Evolutionary conservation across 2,329 filamentous ascomycete species (phyloP).

Genomic region (Penicillium psychrosexuale): DNA sequence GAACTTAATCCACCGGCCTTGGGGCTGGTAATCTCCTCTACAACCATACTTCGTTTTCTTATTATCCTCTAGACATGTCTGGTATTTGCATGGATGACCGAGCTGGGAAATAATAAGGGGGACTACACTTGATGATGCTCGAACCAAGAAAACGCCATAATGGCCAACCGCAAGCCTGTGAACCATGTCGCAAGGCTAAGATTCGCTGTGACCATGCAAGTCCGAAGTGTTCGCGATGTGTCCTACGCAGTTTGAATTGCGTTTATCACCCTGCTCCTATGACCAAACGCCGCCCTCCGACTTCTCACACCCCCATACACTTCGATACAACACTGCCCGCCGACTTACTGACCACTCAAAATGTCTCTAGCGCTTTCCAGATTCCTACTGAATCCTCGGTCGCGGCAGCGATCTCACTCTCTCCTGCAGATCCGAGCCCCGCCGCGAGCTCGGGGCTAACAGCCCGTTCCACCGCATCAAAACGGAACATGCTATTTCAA

Average conservation of each 20-base stretch:
- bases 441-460: neutral
- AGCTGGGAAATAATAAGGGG: neutral
- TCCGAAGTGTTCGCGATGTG: neutral
- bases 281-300: neutral
- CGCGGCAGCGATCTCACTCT: neutral
- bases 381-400: neutral
- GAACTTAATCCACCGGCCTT: neutral
- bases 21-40: neutral
- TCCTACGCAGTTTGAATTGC: neutral
- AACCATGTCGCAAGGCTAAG: neutral
- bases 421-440: neutral
- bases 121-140: neutral
- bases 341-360: neutral
- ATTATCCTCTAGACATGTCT: neutral
- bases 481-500: neutral
- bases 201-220: neutral
- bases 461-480: neutral
- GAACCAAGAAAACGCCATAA: neutral
- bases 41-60: neutral
- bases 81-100: neutral
- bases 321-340: neutral
- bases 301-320: neutral
- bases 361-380: neutral
- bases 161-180: neutral
- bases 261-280: neutral